Conservation (phyloP, 306 rosid genomes). For the Trichosanthes truncata region DNA sequence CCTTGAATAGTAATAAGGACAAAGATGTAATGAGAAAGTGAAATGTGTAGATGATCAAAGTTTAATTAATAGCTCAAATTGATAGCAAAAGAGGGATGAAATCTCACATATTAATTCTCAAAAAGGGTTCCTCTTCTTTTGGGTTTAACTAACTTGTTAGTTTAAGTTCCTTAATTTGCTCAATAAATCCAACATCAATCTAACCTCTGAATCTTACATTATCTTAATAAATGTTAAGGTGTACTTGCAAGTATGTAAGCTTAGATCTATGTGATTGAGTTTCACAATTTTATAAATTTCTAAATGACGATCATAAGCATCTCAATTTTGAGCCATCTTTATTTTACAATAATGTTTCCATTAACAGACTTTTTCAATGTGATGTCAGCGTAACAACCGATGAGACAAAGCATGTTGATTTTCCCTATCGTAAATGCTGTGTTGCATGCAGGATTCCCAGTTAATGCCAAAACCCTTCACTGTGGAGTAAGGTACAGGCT, state of each 20-base stretch:
- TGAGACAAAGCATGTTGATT: background rate
- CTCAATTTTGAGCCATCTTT: background rate
- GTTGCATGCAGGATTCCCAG: background rate
- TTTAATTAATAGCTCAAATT: too few relatives aligned
- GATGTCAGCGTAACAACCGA: background rate
- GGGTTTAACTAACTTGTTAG: too few relatives aligned
- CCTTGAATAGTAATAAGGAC: conserved; percentile 4
- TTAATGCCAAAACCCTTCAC: conserved; percentile 5
- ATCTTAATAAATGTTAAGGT: too few relatives aligned
- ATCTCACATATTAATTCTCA: background rate
- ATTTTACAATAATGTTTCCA: background rate
- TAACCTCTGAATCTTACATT: too few relatives aligned
- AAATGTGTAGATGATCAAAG: too few relatives aligned
- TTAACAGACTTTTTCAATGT: background rate
- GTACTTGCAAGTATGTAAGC: too few relatives aligned
- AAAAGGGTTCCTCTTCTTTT: too few relatives aligned
- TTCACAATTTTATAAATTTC: background rate
- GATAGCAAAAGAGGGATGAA: background rate
- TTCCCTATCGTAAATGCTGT: background rate
- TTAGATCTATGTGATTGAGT: background rate
- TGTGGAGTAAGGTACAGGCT: background rate
- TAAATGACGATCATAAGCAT: background rate
- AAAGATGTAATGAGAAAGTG: background rate
- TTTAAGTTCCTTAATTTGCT: too few relatives aligned
- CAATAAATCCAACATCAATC: too few relatives aligned